A percentile compares a stretch with the other conserved stretches of the same genome.
Evolutionary conservation across 164 flowering plant genomes (phyloP).

Genomic region (Sextonia rubra): DNA sequence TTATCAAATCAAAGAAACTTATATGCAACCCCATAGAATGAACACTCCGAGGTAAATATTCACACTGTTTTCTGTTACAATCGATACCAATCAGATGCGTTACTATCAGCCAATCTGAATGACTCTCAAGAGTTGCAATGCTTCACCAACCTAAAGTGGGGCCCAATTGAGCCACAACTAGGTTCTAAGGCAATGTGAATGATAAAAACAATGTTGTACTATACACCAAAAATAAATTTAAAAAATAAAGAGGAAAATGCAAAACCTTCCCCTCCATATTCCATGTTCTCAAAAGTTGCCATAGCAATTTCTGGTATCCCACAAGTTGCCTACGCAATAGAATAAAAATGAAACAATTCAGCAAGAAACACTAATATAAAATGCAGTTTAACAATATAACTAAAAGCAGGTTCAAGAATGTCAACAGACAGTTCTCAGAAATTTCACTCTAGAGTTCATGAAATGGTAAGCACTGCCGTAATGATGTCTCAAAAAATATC

Average conservation of each 20-base stretch:
- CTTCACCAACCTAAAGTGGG: not conserved
- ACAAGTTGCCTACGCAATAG: conserved; percentile 71
- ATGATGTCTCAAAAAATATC: not conserved
- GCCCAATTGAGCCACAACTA: not conserved
- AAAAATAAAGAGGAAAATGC: conserved; percentile 8
- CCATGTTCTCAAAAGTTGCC: conserved; percentile 97
- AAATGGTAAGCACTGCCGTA: not conserved
- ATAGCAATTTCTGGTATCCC: conserved; percentile 95
- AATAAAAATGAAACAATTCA: conserved; percentile 9
- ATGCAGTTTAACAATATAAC: not conserved
- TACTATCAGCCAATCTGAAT: not conserved
- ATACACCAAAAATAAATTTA: not conserved
- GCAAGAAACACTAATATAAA: conserved; percentile 5
- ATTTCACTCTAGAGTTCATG: not conserved
- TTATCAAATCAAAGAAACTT: not conserved
- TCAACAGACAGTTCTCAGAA: not conserved
- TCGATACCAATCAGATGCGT: not conserved
- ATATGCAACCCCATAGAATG: not conserved
- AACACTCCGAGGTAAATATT: not conserved
- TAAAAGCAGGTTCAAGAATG: not conserved
- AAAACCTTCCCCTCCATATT: conserved; percentile 90
- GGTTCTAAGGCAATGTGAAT: not conserved
- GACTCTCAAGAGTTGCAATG: not conserved
- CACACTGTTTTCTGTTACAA: not conserved
- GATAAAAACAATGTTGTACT: not conserved